Base-by-base conservation (phyloP, 768 basidiomycete genomes). In the Calocybe indica region DNA sequence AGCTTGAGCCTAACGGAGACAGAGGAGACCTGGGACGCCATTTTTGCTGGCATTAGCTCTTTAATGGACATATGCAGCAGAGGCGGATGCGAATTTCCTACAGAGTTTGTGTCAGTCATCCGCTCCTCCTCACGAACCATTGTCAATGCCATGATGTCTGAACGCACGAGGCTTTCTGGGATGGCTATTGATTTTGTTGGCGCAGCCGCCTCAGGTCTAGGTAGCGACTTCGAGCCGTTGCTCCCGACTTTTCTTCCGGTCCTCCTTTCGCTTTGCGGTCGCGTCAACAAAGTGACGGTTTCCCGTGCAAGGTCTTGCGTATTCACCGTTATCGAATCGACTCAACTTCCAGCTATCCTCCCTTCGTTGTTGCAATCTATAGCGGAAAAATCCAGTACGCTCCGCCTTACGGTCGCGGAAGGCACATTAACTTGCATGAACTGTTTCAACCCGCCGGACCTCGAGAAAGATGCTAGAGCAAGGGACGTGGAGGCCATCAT, bases 21-120 rank as follows among this genome's bases (percentile, higher is more conserved):
- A 3, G 89, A 92, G 60, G 87, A 92, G 29, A 79, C 79, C 10
- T 92, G 89, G 89, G 85, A 89, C 47, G 69, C 63, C 12, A 85
- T 91, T 40, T 62, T 74, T 2, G 69, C 74, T 33, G 72, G 72
- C 4, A 58, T 88, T 43, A 47, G 57, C 14, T 60, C 67, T 10
- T 61, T 90, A 14, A 70, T 70, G 1, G 60, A 64, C 5, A 60
- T 84, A 5, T 78, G 73, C 52, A 71, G 73, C 33, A 72, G 76
- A 44, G 79, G 76, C 15, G 80, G 70, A 12, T 73, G 70, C 54
- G 75, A 79, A 32, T 71, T 70, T 41, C 70, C 80, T 9, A 48
- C 67, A 3, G 78, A 82, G 38, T 64, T 87, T 38, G 68, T 79
- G 14, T 53, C 69, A 11, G 64, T 65, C 12, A 63, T 89, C 32